These are phyloP conservation scores for Coemansia sp. DNA, from an alignment of 192 early-diverging fungal species.

Conservation along the genomic window DNA sequence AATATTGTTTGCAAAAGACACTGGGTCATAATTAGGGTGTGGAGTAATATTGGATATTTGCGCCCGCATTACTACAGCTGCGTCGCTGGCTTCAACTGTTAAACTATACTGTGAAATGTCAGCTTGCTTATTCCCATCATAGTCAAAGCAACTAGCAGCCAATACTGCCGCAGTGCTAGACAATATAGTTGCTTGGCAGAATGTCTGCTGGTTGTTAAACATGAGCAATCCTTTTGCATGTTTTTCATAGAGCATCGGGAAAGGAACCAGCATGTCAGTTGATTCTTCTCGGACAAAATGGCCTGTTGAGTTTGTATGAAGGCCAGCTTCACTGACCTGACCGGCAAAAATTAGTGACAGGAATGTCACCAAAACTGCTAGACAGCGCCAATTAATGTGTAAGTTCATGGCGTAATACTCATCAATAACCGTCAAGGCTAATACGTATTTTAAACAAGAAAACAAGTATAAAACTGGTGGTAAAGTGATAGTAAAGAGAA, in stretches of 20 bases:
- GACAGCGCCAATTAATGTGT: background rate
- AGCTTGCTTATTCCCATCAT: background rate
- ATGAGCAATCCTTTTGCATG: background rate
- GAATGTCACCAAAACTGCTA: background rate
- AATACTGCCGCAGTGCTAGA: slow-evolving; percentile 2
- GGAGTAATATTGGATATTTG: slow-evolving; percentile 8
- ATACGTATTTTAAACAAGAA: too few relatives aligned
- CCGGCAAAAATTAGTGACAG: background rate
- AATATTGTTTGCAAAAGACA: slow-evolving; percentile 34
- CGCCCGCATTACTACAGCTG: background rate
- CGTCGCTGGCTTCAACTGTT: background rate
- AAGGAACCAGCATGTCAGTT: too few relatives aligned
- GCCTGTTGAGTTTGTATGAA: background rate
- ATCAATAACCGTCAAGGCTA: too few relatives aligned
- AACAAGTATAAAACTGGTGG: too few relatives aligned
- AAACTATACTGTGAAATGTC: background rate
- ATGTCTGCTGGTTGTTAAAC: slow-evolving; percentile 10
- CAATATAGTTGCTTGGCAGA: slow-evolving; percentile 8
- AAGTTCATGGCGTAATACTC: background rate
- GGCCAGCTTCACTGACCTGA: background rate
- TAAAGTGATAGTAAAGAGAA: too few relatives aligned
- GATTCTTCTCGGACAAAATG: background rate
- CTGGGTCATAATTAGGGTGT: slow-evolving; percentile 16
- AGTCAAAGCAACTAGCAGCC: slow-evolving; percentile 19
- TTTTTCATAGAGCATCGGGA: too few relatives aligned